Conservation (phyloP, 148 eudicot genomes). For the Persicaria maculosa region DNA sequence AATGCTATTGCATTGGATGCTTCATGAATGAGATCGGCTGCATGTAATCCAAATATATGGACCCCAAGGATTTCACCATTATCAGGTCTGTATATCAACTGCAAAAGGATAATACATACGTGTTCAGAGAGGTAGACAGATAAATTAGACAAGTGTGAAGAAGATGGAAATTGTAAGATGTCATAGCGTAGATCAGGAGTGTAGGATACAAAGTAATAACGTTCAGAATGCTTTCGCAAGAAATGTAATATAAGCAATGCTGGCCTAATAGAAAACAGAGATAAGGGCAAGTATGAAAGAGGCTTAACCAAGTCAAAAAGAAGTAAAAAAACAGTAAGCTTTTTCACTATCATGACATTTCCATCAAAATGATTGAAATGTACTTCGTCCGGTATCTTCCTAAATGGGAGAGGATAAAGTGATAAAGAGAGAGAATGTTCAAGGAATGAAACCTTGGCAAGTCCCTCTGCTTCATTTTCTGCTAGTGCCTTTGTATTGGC, state of each 20-base stretch:
- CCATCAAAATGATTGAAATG: not conserved
- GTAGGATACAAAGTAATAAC: not conserved
- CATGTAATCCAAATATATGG: conserved; percentile 96
- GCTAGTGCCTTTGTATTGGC: conserved; percentile 99
- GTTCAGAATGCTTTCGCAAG: not conserved
- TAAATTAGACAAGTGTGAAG: not conserved
- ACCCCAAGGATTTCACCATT: conserved; percentile 98
- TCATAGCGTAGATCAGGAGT: not conserved
- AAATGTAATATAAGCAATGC: not conserved
- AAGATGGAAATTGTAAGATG: not conserved
- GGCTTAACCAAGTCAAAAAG: not conserved
- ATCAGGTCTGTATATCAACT: conserved; percentile 98
- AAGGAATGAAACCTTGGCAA: conserved; percentile 66
- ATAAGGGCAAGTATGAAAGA: not conserved
- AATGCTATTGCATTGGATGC: conserved; percentile 96
- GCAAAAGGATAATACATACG: conserved; percentile 18
- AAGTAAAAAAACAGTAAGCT: not conserved
- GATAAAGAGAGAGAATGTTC: not conserved
- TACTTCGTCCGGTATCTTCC: not conserved
- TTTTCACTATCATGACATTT: not conserved
- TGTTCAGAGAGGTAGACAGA: not conserved
- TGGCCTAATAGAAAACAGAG: not conserved
- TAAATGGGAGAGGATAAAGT: not conserved
- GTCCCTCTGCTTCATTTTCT: conserved; percentile 98
- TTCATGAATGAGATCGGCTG: conserved; percentile 98